Evolutionary conservation across 305 asterid genomes (phyloP), one percentile per base, ranked within the genome.

Genomic region (Rubia peregrina): DNA sequence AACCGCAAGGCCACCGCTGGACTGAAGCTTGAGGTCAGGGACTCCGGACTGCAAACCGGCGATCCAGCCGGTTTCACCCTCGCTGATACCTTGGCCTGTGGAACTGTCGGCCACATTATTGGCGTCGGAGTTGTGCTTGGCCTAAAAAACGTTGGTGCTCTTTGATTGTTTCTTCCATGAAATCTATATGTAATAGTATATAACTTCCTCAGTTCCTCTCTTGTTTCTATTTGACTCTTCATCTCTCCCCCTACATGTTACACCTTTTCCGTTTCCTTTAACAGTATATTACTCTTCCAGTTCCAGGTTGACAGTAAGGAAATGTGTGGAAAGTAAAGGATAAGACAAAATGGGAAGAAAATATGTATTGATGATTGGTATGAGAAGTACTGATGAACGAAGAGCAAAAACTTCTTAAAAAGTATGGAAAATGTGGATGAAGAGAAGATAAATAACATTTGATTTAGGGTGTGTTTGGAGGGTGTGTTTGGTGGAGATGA

Each of bases 101-200:
- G 98, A 9, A 5, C 56, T 12, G 87, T 93, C 65, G 98, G 98
- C 43, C 98, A 90, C 76, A 87, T 89, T 59, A 90, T 93, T 75
- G 98, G 98, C 49, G 98, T 93, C 72, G 98, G 98, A n/a, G 90
- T 93, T 77, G 98, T 93, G 40, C 94, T 93, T 73, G 98, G 98
- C 56, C 94, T 93, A 61, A 93, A 93, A 77, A 86, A 82, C 82
- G 80, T 89, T 60, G 96, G 94, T 38, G 85, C 79, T 26, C 8
- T 92, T 46, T 88, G 86, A 53, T 61, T 67, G 59, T 51, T 69
- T 40, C 49, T n/a, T 43, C 63, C 59, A 53, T 53, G 59, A n/a
- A 53, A 53, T 53, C 24, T 53, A 1, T 53, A 24, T 53, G 59
- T 53, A 53, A 53, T 53, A 53, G 59, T 53, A 19, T 53, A 53